These are phyloP conservation scores for Huntiella omanensis DNA, from an alignment of 2,329 filamentous ascomycete genomes.

Conservation along the genomic window DNA sequence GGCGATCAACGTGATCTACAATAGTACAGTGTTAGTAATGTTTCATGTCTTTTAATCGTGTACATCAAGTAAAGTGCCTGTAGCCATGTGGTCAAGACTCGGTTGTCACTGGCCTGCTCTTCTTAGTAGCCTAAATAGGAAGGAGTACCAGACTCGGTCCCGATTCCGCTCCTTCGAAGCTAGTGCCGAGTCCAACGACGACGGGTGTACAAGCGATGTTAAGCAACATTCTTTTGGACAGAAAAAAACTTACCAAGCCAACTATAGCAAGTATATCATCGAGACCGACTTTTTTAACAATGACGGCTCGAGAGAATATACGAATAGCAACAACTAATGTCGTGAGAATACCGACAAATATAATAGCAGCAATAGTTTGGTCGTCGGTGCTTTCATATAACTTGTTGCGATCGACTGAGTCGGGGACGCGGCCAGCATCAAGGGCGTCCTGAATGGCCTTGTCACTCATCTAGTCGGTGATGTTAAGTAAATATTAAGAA, in stretches of 20 bases:
- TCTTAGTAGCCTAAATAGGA: too few relatives aligned
- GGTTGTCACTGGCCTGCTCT: background rate
- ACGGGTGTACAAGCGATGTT: too few relatives aligned
- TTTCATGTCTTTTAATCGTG: background rate
- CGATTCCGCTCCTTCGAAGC: too few relatives aligned
- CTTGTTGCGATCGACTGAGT: conserved; percentile 18
- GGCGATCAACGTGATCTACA: conserved; percentile 20
- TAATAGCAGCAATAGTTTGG: conserved; percentile 22
- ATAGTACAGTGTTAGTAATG: conserved; percentile 3
- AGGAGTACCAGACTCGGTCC: too few relatives aligned
- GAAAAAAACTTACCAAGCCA: conserved; percentile 18
- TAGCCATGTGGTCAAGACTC: too few relatives aligned
- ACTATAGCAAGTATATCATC: conserved; percentile 21
- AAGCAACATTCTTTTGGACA: background rate
- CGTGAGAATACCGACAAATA: conserved; percentile 20
- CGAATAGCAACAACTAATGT: conserved; percentile 19
- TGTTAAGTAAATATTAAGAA: background rate
- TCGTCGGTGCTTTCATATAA: conserved; percentile 21
- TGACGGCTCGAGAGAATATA: conserved; percentile 19
- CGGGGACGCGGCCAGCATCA: conserved; percentile 20
- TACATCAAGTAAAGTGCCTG: too few relatives aligned
- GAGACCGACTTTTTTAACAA: conserved; percentile 21
- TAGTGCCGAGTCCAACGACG: too few relatives aligned
- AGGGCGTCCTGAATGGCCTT: conserved; percentile 16
- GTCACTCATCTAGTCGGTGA: conserved; percentile 3